These are phyloP conservation scores for Andrographis paniculata DNA, from an alignment of 305 asterid species.

Conservation along the genomic window DNA sequence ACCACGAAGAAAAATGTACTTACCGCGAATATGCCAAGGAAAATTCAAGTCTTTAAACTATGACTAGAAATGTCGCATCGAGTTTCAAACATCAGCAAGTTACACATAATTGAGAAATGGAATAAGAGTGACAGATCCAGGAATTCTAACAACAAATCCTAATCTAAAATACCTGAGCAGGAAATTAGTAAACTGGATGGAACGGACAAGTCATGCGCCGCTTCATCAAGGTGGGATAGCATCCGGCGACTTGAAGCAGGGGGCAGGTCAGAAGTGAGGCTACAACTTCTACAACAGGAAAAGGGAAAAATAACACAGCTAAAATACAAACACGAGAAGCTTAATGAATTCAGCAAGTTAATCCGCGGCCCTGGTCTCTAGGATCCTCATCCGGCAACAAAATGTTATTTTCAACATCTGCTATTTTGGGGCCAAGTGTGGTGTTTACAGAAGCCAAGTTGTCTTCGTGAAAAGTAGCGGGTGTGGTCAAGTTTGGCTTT, in stretches of 20 bases:
- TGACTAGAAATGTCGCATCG: constrained; percentile 10
- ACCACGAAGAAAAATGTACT: constrained; percentile 16
- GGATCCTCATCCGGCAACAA: constrained; percentile 40
- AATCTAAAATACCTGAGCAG: constrained; percentile 17
- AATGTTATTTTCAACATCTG: constrained; percentile 33
- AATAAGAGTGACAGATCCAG: neutral
- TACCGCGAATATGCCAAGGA: neutral
- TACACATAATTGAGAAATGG: constrained; percentile 19
- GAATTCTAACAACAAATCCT: constrained; percentile 18
- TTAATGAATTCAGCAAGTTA: constrained; percentile 28
- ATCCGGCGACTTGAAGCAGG: constrained; percentile 11
- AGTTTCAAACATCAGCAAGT: constrained; percentile 23
- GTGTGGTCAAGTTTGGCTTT: constrained; percentile 32
- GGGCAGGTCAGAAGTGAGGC: constrained; percentile 39
- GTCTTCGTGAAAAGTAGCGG: constrained; percentile 47
- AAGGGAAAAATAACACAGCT: constrained; percentile 14
- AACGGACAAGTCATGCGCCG: constrained; percentile 18
- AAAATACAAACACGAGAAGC: constrained; percentile 20
- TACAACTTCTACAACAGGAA: constrained; percentile 21
- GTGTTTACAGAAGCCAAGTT: constrained; percentile 35
- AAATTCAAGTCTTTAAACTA: constrained; percentile 7
- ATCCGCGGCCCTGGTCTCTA: constrained; percentile 43
- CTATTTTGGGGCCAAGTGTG: constrained; percentile 30
- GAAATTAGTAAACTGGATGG: neutral
- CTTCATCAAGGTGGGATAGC: constrained; percentile 12